Percentiles rank a stretch among this genome's conserved stretches.
phyloP scores from a whole-genome alignment of 106 monocot genomes.

The Acorus gramineus region DNA sequence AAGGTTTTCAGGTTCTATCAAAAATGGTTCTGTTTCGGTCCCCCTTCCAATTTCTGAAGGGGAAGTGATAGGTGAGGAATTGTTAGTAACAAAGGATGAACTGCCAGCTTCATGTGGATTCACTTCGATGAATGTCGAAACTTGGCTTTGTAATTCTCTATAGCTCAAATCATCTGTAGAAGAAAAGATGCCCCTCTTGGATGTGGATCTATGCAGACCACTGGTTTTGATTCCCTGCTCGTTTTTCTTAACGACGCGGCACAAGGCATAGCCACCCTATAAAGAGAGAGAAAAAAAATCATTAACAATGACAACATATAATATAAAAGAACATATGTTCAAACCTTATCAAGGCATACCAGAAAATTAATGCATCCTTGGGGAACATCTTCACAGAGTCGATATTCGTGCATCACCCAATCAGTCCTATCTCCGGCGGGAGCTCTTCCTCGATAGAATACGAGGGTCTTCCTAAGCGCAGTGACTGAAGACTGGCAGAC shows the following conservation, averaged over 20 bases:
- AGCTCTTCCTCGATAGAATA: slow-evolving; percentile 76
- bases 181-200: too few species aligned
- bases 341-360: slow-evolving; percentile 17
- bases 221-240: slow-evolving; percentile 13
- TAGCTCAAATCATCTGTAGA: too few species aligned
- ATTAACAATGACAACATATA: not conserved
- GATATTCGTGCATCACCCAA: slow-evolving; percentile 95
- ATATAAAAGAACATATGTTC: not conserved
- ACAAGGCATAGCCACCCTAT: slow-evolving; percentile 59
- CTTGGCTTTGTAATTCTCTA: too few species aligned
- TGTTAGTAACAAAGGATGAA: too few species aligned
- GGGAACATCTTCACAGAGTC: slow-evolving; percentile 59
- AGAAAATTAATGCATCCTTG: slow-evolving; percentile 47
- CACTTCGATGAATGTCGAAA: too few species aligned
- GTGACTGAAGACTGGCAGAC: slow-evolving; percentile 34
- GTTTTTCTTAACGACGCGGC: slow-evolving; percentile 53
- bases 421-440: slow-evolving; percentile 82
- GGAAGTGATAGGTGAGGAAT: too few species aligned
- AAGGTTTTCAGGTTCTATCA: too few species aligned
- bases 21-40: too few species aligned
- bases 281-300: not conserved
- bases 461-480: slow-evolving; percentile 81
- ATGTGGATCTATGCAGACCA: not conserved
- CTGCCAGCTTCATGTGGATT: too few species aligned
- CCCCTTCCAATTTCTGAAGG: too few species aligned